phyloP scores from a whole-genome alignment of 768 basidiomycete genomes.

The Tubosaeta brunneosetosa region DNA sequence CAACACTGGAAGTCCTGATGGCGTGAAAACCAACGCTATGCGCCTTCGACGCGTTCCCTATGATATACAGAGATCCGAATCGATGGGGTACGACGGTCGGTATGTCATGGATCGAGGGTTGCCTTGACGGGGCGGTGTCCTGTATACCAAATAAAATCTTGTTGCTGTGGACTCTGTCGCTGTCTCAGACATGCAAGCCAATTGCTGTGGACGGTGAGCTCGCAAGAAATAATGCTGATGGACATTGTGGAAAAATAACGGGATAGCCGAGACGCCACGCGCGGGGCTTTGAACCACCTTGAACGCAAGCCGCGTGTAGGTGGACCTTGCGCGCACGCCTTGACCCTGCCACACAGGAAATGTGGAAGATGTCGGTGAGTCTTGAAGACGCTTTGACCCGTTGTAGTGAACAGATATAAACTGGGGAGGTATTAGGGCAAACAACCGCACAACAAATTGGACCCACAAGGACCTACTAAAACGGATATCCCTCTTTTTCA shows the following conservation, averaged over 20 bases:
- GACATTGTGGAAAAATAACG: not conserved
- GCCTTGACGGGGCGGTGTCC: not conserved
- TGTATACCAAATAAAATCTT: not conserved
- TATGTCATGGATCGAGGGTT: not conserved
- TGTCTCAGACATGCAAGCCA: too few relatives aligned
- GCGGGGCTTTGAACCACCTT: not conserved
- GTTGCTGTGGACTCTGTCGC: too few relatives aligned
- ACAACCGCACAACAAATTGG: slow-evolving; percentile 32
- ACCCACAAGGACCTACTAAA: slow-evolving; percentile 36
- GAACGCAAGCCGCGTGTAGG: not conserved
- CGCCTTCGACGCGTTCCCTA: not conserved
- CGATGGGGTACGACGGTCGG: not conserved
- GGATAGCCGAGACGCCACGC: not conserved
- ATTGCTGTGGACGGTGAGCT: not conserved
- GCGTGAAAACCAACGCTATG: not conserved
- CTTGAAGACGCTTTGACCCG: slow-evolving; percentile 6
- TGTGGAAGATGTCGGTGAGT: slow-evolving; percentile 1
- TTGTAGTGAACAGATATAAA: slow-evolving; percentile 12
- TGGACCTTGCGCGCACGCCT: not conserved
- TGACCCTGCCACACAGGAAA: not conserved
- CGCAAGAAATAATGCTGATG: not conserved
- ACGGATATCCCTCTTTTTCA: slow-evolving; percentile 23
- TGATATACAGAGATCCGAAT: not conserved
- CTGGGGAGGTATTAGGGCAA: slow-evolving; percentile 12
- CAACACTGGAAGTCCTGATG: not conserved